Conservation (phyloP, 345 rosid genomes). For the Lepidium aucheri region DNA sequence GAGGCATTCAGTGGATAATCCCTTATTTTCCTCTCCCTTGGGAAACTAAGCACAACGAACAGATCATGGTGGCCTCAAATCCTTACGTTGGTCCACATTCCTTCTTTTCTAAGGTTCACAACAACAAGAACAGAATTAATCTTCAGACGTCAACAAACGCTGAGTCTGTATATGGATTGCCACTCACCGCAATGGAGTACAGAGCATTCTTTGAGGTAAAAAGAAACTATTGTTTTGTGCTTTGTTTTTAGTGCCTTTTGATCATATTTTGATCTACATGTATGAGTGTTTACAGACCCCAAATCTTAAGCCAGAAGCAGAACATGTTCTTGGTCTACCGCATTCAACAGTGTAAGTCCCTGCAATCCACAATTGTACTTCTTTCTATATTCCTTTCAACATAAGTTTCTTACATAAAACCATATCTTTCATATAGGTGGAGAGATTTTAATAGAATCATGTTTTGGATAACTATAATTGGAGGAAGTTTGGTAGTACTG, state of each 20-base stretch:
- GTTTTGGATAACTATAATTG: conserved; percentile 82
- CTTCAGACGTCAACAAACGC: conserved; percentile 28
- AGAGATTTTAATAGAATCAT: conserved; percentile 69
- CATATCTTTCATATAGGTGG: conserved; percentile 53
- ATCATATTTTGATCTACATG: background rate
- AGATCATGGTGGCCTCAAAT: conserved; percentile 50
- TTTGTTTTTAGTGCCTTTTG: background rate
- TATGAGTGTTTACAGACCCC: conserved; percentile 42
- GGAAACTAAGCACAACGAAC: conserved; percentile 53
- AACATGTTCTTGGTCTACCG: conserved; percentile 36
- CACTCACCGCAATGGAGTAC: conserved; percentile 73
- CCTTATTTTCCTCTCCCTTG: conserved; percentile 90
- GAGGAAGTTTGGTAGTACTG: conserved; percentile 55
- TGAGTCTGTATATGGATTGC: conserved; percentile 51
- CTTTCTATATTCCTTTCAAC: background rate
- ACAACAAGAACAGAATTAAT: background rate
- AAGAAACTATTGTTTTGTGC: background rate
- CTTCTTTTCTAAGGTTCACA: conserved; percentile 23
- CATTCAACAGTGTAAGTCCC: conserved; percentile 51
- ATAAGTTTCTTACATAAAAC: background rate
- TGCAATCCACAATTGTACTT: background rate
- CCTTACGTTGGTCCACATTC: conserved; percentile 40
- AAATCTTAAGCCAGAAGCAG: conserved; percentile 64
- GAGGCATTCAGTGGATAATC: conserved; percentile 75
- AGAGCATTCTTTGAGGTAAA: conserved; percentile 64